A percentile compares a stretch with the other conserved stretches of the same genome.
Conservation (phyloP, 352 stramenopile genomes). For the Globisporangium polare region DNA sequence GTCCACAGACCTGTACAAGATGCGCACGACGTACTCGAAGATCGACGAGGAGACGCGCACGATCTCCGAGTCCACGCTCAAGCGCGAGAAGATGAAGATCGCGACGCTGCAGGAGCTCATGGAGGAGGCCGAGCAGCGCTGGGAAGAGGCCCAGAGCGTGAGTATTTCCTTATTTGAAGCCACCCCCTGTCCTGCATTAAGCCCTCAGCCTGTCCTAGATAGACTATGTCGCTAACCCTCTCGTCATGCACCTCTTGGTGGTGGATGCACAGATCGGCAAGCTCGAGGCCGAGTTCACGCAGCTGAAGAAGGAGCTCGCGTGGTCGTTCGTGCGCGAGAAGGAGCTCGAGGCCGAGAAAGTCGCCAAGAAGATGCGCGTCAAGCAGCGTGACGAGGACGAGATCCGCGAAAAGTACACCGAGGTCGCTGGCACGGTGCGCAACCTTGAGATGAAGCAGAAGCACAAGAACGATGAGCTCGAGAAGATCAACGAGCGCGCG, state of each 20-base stretch:
- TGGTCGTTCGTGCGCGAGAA: conserved; percentile 83
- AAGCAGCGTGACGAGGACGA: conserved; percentile 43
- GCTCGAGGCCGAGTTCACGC: conserved; percentile 63
- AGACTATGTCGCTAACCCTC: neutral
- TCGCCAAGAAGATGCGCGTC: conserved; percentile 51
- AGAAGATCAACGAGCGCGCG: conserved; percentile 41
- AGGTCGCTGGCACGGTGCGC: conserved; percentile 40
- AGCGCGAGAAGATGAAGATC: conserved; percentile 67
- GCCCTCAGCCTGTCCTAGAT: neutral
- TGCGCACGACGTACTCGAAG: conserved; percentile 85
- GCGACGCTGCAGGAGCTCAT: conserved; percentile 46
- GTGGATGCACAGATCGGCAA: conserved; percentile 41
- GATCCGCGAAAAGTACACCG: conserved; percentile 35
- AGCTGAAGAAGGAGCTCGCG: conserved; percentile 73
- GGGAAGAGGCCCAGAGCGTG: conserved; percentile 72
- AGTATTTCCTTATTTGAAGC: conserved; percentile 3
- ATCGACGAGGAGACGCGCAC: conserved; percentile 73
- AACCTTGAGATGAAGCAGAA: conserved; percentile 60
- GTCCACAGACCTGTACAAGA: conserved; percentile 93
- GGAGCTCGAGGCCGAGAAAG: conserved; percentile 41
- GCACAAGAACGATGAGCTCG: conserved; percentile 58
- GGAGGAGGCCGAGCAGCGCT: conserved; percentile 65
- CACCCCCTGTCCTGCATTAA: neutral
- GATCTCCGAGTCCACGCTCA: conserved; percentile 59
- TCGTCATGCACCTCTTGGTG: neutral